Evolutionary conservation across 176 grass and related monocot genomes (phyloP).

Genomic region (Melocanna baccifera): DNA sequence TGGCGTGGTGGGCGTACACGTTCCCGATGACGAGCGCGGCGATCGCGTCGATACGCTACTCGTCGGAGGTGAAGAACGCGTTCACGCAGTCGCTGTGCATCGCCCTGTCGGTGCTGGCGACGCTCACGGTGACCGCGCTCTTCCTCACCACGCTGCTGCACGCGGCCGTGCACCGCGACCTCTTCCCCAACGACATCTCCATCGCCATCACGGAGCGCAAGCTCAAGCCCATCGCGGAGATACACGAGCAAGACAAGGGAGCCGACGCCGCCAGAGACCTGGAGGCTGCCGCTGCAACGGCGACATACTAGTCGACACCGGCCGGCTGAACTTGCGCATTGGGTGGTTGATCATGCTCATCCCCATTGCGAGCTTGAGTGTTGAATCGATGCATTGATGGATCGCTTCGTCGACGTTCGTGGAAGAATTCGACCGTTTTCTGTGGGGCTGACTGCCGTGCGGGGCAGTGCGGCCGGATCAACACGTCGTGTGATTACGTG

Average conservation of each 20-base stretch:
- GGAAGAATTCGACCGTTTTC: neutral
- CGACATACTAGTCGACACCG: neutral
- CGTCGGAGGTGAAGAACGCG: constrained; percentile 66
- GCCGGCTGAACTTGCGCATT: neutral
- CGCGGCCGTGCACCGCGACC: constrained; percentile 61
- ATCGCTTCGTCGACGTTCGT: neutral
- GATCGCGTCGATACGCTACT: constrained; percentile 70
- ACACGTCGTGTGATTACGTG: neutral
- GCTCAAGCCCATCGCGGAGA: constrained; percentile 17
- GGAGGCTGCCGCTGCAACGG: neutral
- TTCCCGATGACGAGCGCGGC: constrained; percentile 91
- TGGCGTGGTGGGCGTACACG: constrained; percentile 98
- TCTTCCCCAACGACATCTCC: constrained; percentile 97
- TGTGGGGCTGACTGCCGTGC: neutral
- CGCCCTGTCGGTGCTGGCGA: constrained; percentile 50
- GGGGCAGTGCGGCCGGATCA: neutral
- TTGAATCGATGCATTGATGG: neutral
- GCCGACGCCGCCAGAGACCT: neutral
- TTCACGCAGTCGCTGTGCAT: constrained; percentile 72
- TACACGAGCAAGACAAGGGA: neutral
- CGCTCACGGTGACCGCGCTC: constrained; percentile 48
- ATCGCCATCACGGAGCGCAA: constrained; percentile 74
- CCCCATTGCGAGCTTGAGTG: too few species aligned
- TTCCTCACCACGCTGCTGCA: constrained; percentile 75
- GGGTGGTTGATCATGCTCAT: too few species aligned